A percentile compares a stretch with the other conserved stretches of the same genome.
These are phyloP conservation scores for Yarrowia phangngaensis DNA, from an alignment of 805 yeast species.

Conservation along the genomic window DNA sequence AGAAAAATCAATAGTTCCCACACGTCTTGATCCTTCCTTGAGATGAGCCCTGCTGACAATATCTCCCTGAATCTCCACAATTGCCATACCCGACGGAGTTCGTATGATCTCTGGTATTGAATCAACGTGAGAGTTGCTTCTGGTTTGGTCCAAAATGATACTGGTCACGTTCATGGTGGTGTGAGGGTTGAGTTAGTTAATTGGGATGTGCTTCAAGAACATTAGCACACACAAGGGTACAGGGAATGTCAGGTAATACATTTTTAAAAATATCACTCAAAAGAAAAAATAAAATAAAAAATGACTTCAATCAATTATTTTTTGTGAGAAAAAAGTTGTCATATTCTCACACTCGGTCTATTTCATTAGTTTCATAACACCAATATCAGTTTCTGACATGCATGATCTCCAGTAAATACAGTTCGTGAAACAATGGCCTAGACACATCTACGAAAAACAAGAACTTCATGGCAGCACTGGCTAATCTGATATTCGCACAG, in stretches of 20 bases:
- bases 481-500: slow-evolving; percentile 16
- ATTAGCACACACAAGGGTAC: too few relatives aligned
- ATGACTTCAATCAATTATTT: too few relatives aligned
- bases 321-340: too few relatives aligned
- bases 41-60: slow-evolving; percentile 2
- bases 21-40: slow-evolving; percentile 18
- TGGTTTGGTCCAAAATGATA: slow-evolving; percentile 9
- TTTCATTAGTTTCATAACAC: too few relatives aligned
- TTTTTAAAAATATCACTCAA: too few relatives aligned
- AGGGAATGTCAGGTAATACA: too few relatives aligned
- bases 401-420: too few relatives aligned
- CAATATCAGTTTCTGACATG: too few relatives aligned
- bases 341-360: too few relatives aligned
- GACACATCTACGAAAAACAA: not conserved
- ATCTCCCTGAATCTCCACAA: slow-evolving; percentile 26
- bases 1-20: slow-evolving; percentile 3
- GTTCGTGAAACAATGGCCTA: too few relatives aligned
- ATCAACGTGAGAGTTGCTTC: slow-evolving; percentile 7
- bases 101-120: slow-evolving; percentile 3
- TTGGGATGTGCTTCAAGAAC: not conserved
- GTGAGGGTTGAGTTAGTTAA: not conserved
- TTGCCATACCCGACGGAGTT: slow-evolving; percentile 23
- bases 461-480: slow-evolving; percentile 11
- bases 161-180: slow-evolving; percentile 8
- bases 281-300: too few relatives aligned